Evolutionary conservation across 2,329 filamentous ascomycete species (phyloP).

Genomic region (Byssochlamys sp.): DNA sequence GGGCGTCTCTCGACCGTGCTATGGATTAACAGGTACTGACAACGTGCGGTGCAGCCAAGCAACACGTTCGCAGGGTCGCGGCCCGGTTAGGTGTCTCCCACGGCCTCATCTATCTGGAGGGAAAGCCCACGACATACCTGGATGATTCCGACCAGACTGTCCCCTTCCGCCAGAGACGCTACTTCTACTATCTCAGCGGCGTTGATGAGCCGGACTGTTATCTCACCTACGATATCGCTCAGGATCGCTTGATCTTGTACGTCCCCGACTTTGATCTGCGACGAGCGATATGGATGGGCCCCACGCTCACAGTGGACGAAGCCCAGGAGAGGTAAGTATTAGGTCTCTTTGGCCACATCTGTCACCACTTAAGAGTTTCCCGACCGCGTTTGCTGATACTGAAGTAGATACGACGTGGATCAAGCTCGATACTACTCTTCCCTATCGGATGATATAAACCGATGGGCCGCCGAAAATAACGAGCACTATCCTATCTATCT

Average conservation of each 20-base stretch:
- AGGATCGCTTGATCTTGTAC: slow-evolving; percentile 61
- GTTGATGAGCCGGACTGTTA: slow-evolving; percentile 46
- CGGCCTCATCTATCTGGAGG: slow-evolving; percentile 50
- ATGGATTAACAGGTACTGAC: slow-evolving; percentile 1
- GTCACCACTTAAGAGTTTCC: not conserved
- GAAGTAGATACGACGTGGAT: slow-evolving; percentile 56
- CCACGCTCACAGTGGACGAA: slow-evolving; percentile 41
- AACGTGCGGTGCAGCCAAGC: slow-evolving; percentile 32
- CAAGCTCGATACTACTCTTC: slow-evolving; percentile 51
- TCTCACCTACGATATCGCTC: slow-evolving; percentile 48
- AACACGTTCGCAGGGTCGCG: slow-evolving; percentile 40
- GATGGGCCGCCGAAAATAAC: slow-evolving; percentile 22
- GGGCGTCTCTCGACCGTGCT: not conserved
- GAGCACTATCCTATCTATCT: slow-evolving; percentile 24
- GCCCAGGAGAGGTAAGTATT: slow-evolving; percentile 41
- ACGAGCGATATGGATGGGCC: slow-evolving; percentile 34
- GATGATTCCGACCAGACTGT: slow-evolving; percentile 52
- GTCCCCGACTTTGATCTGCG: slow-evolving; percentile 58
- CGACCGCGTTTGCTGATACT: not conserved
- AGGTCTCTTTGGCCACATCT: not conserved
- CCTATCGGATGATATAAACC: slow-evolving; percentile 42
- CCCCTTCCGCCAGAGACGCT: slow-evolving; percentile 50
- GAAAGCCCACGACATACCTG: slow-evolving; percentile 40
- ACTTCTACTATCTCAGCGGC: slow-evolving; percentile 54
- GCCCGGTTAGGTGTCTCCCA: slow-evolving; percentile 31